Base-by-base conservation (phyloP, 352 stramenopile species). In the Globisporangium polare region DNA sequence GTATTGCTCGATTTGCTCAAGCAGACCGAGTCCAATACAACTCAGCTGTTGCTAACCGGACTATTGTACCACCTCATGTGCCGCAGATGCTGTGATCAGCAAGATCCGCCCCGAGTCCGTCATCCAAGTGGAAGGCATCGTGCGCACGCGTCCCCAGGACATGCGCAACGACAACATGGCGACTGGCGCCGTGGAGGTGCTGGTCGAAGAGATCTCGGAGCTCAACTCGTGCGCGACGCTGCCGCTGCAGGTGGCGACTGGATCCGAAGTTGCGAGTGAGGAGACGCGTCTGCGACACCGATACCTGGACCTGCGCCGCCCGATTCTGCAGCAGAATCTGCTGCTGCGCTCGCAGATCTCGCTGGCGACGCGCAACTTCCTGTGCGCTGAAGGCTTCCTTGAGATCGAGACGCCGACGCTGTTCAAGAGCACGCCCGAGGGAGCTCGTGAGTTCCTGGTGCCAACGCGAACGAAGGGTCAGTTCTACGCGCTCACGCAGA, bases 321-420 rank as follows among this genome's bases (percentile, higher is more conserved):
- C 84, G 1, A 62, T 70, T 31, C 66, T 96, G 65, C 87, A 95
- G 63, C 79, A 86, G 49, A 96, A 96, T 60, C 69, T 96, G 26
- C 59, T 85, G 27, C 45, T 96, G 60, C 82, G 88, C 12, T 91
- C 86, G 31, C 58, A 88, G 31, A 75, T 94, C 15, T 80, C 83
- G 18, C 66, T 95, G 15, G 78, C 79, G 39, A 80, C 80, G 20
- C 84, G 84, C 27, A 89, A 86, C 58, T 92, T 87, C 50, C 53
- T 90, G 18, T 86, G 84, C 26, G 70, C 60, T 0, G 71, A 94
- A 35, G 80, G 76, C 0, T 96, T 95, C 62, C 43, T 95, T 0
- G 88, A 96, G 63, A 92, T 96, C 43, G 88, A 96, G 73, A 96
- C 88, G 22, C 87, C 88, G 9, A 91, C 86, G 53, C 73, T 96